Evolutionary conservation across 768 basidiomycete genomes (phyloP).

Genomic region (Kwoniella europaea): DNA sequence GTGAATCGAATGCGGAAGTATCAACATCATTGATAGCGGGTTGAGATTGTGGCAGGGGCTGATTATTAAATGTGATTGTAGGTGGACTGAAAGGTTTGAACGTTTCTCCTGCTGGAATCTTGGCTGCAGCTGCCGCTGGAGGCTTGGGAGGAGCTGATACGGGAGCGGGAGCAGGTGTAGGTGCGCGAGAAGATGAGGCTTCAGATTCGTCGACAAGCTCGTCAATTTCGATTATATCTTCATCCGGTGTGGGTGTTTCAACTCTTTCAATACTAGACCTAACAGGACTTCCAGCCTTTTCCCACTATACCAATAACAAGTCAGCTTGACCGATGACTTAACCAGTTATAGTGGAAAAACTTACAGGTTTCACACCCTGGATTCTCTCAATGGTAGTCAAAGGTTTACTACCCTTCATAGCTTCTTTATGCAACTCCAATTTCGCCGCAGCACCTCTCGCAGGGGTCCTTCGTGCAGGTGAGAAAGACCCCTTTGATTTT

Average conservation of each 20-base stretch:
- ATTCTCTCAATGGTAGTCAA: conserved; percentile 37
- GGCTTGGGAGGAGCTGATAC: neutral
- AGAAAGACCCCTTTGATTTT: conserved; percentile 15
- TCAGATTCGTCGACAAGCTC: conserved; percentile 20
- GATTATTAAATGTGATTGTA: conserved; percentile 11
- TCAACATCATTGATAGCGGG: neutral
- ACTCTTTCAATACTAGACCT: neutral
- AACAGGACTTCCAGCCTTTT: neutral
- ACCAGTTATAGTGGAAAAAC: no score
- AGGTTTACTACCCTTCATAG: conserved; percentile 20
- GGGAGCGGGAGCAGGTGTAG: conserved; percentile 11
- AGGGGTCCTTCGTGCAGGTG: conserved; percentile 31
- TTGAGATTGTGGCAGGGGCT: conserved; percentile 16
- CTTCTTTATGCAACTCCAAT: conserved; percentile 36
- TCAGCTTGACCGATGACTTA: neutral
- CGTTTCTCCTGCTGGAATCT: conserved; percentile 26
- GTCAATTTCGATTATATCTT: conserved; percentile 27
- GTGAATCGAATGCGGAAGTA: conserved; percentile 18
- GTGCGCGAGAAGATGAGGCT: conserved; percentile 13
- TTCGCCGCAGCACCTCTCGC: conserved; percentile 47
- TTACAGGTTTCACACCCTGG: conserved; percentile 30
- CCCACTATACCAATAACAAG: neutral
- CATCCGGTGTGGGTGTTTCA: conserved; percentile 11
- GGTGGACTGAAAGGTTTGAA: conserved; percentile 33
- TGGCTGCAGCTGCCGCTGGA: conserved; percentile 3